Base-by-base conservation (phyloP, 192 early-diverging fungal species). In the Backusella australiensis region DNA sequence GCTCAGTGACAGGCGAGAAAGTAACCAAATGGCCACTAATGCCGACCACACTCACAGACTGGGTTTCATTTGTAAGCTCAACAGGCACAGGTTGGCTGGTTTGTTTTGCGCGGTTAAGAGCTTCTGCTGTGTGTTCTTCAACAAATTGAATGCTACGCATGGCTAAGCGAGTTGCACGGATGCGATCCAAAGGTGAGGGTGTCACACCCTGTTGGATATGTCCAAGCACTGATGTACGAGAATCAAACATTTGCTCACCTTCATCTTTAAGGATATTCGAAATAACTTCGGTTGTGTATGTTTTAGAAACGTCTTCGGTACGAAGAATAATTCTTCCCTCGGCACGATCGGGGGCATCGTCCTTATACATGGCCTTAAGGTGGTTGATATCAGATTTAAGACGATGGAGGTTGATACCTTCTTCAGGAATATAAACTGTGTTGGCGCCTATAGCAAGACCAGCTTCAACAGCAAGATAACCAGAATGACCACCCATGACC, bases 151-250 rank as follows among this genome's bases (percentile, higher is more conserved):
- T 80, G 67, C 92, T 88, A 63, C 91, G 89, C 32, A 95, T 92
- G 1, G 95, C 95, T 80, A 96, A 82, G 9, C 91, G 89, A 67
- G 92, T 96, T 8, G 96, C 98, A 19, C 96, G 93, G 80, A 95
- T 92, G 32, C 98, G 94, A 85, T 99, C 98, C 52, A 97, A 79
- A 19, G 98, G 97, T 26, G 92, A 92, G 34, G 98, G 96, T 12
- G 93, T 90, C 71, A 92, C 93, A 52, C 98, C 98, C 81, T 99
- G 98, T 82, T 98, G 98, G 72, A 96, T 86, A 75, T 99, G 98
- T 23, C 98, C 98, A 36, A 99, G 86, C 2, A 96, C 92, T 6
- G 96, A 88, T 3, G 96, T 96, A 63, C 94, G 89, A 0, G 94
- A 94, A 82, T 97, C 96, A 80, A 94, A 99, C 77, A 97, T 89